Base-by-base conservation (phyloP, 2,329 filamentous ascomycete species). In the Mycogone perniciosa region DNA sequence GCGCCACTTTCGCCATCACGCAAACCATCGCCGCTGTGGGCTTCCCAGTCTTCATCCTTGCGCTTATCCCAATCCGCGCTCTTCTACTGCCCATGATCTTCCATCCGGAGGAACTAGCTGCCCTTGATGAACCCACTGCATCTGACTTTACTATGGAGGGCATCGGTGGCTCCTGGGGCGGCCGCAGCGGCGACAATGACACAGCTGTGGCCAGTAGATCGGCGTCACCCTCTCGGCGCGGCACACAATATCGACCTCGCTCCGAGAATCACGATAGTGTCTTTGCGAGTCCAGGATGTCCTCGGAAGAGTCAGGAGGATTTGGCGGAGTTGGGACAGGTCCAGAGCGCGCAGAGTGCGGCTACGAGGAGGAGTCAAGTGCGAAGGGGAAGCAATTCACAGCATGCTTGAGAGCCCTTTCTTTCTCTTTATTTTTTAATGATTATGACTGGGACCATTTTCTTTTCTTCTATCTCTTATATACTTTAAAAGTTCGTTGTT, bases 1-100 rank as follows among this genome's bases (percentile, higher is more conserved):
- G 76, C 3, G 86, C 84, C 26, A 92, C 88, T 0, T 90, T 92
- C 64, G 87, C 88, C 53, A 88, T 91, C 60, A 90, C 88, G 0
- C 84, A 92, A 69, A 91, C 88, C 0, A 85, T 91, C 45, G 88
- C 87, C 3, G 88, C 88, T 2, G 87, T 92, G 8, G 88, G 88
- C 0, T 92, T 91, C 58, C 88, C 88, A 7, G 76, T 89, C 34
- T 79, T 89, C 56, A 89, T 90, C 60, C 68, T 89, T 44, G 67
- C 81, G 11, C 72, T 89, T 5, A 83, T 89, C 27, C 86, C 86
- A 0, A 67, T 84, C 2, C 76, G 86, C 7, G 79, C 83, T 2
- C 71, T 81, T 53, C 54, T 89, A 5, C 71, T 90, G 57, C 86
- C 86, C 1, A 69, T 70, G 33, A 74, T 79, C 63, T 84, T 89